Evolutionary conservation across 116 monocot species (phyloP), one percentile per base, ranked within the genome.

Genomic region (Dioscorea cayenensis): DNA sequence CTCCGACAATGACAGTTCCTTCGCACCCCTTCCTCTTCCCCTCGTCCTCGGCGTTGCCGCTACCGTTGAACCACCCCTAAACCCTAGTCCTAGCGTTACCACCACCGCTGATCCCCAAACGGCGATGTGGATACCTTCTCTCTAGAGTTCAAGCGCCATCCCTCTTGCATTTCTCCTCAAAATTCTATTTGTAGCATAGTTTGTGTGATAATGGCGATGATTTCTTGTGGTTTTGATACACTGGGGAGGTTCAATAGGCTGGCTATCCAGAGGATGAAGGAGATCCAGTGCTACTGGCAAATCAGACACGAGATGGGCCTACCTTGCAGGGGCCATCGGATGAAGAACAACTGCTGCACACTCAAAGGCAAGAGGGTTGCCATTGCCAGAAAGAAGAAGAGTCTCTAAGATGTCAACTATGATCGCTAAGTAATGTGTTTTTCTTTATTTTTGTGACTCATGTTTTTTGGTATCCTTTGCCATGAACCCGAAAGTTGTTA

Each of bases 291-390:
- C 68, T 83, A 86, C 67, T 55, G 86, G 25, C 85, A 85, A 32
- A 83, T 85, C 49, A 37, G 83, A 65, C 89, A 89, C 28, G 79
- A 84, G 74, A 77, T 82, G 79, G 88, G 88, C 61, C 77, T 88
- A 2, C 88, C 88, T 3, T 84, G 84, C 66, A 66, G 88, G 43
- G 88, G 88, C 50, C 88, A 88, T 75, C 69, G 88, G 58, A 88
- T 84, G 7, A 88, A 84, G 81, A 88, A 88, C 77, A 88, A 83
- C 77, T 85, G 85, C 78, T 69, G 89, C 32, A 84, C 89, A 20
- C 77, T 85, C 22, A 89, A 85, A 76, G 89, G 89, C 14, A 89
- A 80, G 83, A 80, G 21, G 78, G 77, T 78, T 52, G 5, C 81
- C 0, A 76, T 80, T 19, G 83, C 85, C 13, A 82, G 84, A 25